phyloP scores from a whole-genome alignment of 257 asterid species.

The Primulina eburnea region DNA sequence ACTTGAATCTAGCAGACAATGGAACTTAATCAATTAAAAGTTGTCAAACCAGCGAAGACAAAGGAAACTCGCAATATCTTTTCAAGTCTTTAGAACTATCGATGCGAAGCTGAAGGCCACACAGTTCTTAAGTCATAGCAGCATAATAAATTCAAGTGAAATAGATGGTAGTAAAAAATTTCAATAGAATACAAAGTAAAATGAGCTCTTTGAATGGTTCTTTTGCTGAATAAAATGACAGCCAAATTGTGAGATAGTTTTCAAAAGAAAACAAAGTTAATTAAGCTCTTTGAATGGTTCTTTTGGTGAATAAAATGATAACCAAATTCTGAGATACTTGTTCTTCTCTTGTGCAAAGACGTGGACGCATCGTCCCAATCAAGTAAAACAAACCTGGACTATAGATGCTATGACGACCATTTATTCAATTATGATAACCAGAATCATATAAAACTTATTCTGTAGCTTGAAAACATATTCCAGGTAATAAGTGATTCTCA shows the following conservation, averaged over 20 bases:
- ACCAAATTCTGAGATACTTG: neutral
- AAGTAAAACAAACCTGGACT: neutral
- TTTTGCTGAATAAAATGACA: too few relatives aligned
- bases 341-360: neutral
- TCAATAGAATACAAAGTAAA: neutral
- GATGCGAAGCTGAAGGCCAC: neutral
- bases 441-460: neutral
- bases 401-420: neutral
- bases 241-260: too few relatives aligned
- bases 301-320: too few relatives aligned
- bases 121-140: neutral
- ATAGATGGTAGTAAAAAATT: neutral
- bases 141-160: neutral
- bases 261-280: too few relatives aligned
- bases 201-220: neutral
- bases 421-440: too few relatives aligned
- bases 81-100: neutral
- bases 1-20: conserved; percentile 65
- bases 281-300: too few relatives aligned
- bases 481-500: neutral
- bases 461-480: neutral
- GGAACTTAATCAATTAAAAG: conserved; percentile 20
- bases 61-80: conserved; percentile 7
- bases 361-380: neutral
- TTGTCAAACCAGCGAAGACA: conserved; percentile 9